Evolutionary conservation across 2,329 filamentous ascomycete species (phyloP).

Genomic region (Pestalotiopsis sp.): DNA sequence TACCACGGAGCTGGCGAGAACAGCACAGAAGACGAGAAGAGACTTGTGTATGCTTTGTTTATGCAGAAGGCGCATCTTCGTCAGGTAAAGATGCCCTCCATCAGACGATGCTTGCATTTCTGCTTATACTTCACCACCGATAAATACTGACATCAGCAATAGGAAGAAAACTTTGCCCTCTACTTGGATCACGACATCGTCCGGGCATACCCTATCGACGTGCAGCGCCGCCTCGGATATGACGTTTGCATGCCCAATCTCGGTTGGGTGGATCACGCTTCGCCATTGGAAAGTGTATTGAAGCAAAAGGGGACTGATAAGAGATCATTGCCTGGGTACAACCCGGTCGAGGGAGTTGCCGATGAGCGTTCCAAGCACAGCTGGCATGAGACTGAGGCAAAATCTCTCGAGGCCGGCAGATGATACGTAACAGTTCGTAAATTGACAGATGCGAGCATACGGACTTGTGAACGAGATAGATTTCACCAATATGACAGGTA

Average conservation of each 20-base stretch:
- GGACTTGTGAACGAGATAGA: too few relatives aligned
- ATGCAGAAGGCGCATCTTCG: slow-evolving; percentile 10
- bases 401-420: background rate
- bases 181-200: slow-evolving; percentile 3
- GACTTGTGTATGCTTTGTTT: slow-evolving; percentile 25
- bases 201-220: background rate
- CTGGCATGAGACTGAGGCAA: background rate
- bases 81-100: background rate
- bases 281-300: slow-evolving; percentile 9
- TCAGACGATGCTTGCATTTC: background rate
- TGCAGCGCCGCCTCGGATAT: slow-evolving; percentile 6
- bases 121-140: background rate
- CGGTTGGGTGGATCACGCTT: slow-evolving; percentile 11
- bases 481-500: too few relatives aligned
- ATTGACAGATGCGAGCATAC: background rate
- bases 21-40: slow-evolving; percentile 24
- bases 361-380: slow-evolving; percentile 6
- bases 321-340: slow-evolving; percentile 5
- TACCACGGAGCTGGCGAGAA: slow-evolving; percentile 29
- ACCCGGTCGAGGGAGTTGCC: slow-evolving; percentile 6
- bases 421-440: background rate
- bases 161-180: slow-evolving; percentile 10
- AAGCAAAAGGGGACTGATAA: slow-evolving; percentile 10
- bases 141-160: background rate
- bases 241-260: slow-evolving; percentile 7